Base-by-base conservation (phyloP, 2,329 filamentous ascomycete species). In the Ceratocystis lukuohia region DNA sequence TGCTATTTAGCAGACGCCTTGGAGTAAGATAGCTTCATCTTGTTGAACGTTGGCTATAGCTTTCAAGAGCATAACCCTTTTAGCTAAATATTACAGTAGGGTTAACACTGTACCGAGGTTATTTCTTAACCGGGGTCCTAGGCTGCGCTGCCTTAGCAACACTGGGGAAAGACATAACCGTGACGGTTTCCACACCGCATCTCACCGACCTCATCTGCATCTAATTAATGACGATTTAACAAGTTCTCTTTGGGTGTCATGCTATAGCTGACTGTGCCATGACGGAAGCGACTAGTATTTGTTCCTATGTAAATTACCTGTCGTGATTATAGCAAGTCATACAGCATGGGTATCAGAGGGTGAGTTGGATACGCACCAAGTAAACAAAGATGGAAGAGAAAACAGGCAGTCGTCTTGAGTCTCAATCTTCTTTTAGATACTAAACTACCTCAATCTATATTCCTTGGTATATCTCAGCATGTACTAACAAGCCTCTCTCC, bases 331-430 rank as follows among this genome's bases (percentile, higher is more conserved):
- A 48, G 46, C 17, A 48, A 22, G 46, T 48, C 5, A 37, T 28
- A 63, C 41, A 37, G 15, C 15, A 87, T 87, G 84, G 84, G 84
- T n/a, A 87, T 87, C 74, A 85, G 84, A 77, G 84, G 84, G 83
- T 85, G 74, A 65, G 74, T 69, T 25, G 12, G 15, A 3, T 71
- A 65, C 5, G 46, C 62, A 25, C 48, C 20, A 48, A 30, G 41
- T 37, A 28, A 28, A 59, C 5, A 56, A 28, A 57, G 25, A 63
- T 5, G 37, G 5, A 3, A 15, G 20, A 41, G 37, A 41, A 15
- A 41, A 41, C 37, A 41, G 37, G 37, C 37, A 41, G 37, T 41
- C 37, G 37, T 41, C 37, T 41, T 15, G 10, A 41, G 3, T 41
- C 37, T 41, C 37, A 41, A 15, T 41, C 46, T n/a, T 48, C 46